These are phyloP conservation scores for Populus alba DNA, from an alignment of 345 rosid species.

Conservation along the genomic window DNA sequence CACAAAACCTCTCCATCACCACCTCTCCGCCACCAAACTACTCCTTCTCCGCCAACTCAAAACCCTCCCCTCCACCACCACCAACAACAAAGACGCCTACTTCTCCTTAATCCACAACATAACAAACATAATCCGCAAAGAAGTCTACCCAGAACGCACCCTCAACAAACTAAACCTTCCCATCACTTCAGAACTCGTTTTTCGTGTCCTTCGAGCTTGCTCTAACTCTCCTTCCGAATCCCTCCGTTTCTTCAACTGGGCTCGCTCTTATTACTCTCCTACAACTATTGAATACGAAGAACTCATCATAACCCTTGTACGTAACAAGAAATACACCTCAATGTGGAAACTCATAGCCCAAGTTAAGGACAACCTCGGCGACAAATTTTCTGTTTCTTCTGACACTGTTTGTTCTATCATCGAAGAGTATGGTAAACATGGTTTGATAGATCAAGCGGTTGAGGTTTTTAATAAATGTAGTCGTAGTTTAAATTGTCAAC, in stretches of 20 bases:
- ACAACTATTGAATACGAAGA: slow-evolving; percentile 70
- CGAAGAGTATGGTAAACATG: slow-evolving; percentile 73
- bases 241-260: slow-evolving; percentile 91
- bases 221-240: slow-evolving; percentile 61
- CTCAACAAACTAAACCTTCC: slow-evolving; percentile 45
- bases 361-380: slow-evolving; percentile 37
- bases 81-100: slow-evolving; percentile 55
- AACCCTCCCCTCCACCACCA: not conserved
- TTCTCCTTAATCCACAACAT: slow-evolving; percentile 75
- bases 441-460: slow-evolving; percentile 71
- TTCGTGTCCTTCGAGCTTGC: slow-evolving; percentile 77
- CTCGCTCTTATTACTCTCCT: slow-evolving; percentile 56
- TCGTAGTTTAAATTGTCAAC: slow-evolving; percentile 46
- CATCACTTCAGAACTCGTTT: slow-evolving; percentile 69
- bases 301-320: slow-evolving; percentile 60
- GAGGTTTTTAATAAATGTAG: slow-evolving; percentile 71
- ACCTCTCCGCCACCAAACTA: not conserved
- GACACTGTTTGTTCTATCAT: slow-evolving; percentile 66
- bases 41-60: slow-evolving; percentile 1
- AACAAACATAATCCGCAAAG: slow-evolving; percentile 73
- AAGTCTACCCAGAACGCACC: slow-evolving; percentile 75
- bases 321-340: slow-evolving; percentile 57
- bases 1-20: not conserved
- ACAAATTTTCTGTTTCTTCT: slow-evolving; percentile 45
- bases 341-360: slow-evolving; percentile 81